A percentile compares a stretch with the other conserved stretches of the same genome.
Conservation (phyloP, 805 yeast species). For the Wickerhamiella musiphila region DNA sequence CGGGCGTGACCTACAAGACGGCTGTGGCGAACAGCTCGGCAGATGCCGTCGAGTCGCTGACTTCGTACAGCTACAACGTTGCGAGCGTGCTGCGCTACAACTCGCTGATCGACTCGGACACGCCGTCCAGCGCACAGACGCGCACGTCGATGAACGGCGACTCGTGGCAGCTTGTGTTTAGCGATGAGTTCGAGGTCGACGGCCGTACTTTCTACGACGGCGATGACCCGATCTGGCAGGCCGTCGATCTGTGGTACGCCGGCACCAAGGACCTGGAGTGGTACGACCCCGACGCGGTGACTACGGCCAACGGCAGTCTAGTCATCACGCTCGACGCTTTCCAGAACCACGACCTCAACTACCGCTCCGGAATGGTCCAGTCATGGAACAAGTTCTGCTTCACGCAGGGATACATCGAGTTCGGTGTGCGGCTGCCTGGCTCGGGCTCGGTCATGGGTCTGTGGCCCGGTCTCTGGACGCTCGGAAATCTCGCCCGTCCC, state of each 20-base stretch:
- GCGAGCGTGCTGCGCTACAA: conserved; percentile 41
- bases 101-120: conserved; percentile 47
- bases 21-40: conserved; percentile 1
- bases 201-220: conserved; percentile 84
- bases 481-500: conserved; percentile 87
- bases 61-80: conserved; percentile 40
- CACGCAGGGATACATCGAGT: conserved; percentile 66
- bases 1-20: conserved; percentile 27
- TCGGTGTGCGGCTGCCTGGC: conserved; percentile 64
- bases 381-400: conserved; percentile 85
- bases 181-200: conserved; percentile 79
- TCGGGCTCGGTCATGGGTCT: conserved; percentile 63
- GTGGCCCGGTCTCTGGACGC: conserved; percentile 95
- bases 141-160: conserved; percentile 44
- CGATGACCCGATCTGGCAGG: conserved; percentile 85
- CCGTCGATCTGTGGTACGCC: conserved; percentile 64
- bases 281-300: conserved; percentile 84
- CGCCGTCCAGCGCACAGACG: conserved; percentile 36
- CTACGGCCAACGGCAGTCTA: conserved; percentile 59
- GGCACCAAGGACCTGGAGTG: conserved; percentile 87
- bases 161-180: conserved; percentile 60
- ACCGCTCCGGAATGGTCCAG: conserved; percentile 84
- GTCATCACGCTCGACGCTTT: conserved; percentile 62
- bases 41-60: no score
- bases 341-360: conserved; percentile 57